These are phyloP conservation scores for Tagetes patula DNA, from an alignment of 129 eudicot genomes.

Conservation along the genomic window DNA sequence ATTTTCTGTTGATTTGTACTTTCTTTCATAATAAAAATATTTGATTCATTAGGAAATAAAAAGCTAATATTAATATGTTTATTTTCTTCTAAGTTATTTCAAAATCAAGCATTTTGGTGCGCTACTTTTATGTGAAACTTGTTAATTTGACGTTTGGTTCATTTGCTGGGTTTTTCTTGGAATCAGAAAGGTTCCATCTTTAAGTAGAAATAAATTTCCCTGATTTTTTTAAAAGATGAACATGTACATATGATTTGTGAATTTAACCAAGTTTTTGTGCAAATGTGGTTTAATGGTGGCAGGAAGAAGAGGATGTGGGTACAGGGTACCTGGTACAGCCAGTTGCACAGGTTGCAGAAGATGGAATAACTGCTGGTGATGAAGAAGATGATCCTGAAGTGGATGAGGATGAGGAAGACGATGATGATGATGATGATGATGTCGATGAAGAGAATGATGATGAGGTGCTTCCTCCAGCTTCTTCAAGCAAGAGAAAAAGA, in stretches of 20 bases:
- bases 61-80: no score
- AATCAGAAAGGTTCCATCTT: neutral
- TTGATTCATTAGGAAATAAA: neutral
- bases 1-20: neutral
- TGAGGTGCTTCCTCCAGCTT: constrained; percentile 9
- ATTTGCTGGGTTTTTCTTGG: constrained; percentile 2
- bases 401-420: constrained; percentile 49
- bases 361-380: constrained; percentile 28
- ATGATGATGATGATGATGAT: constrained; percentile 45
- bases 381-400: constrained; percentile 52
- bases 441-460: constrained; percentile 64
- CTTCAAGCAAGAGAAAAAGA: constrained; percentile 12
- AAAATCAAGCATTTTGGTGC: no score
- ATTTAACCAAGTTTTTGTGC: neutral
- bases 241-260: no score
- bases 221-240: neutral
- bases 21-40: neutral
- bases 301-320: constrained; percentile 80
- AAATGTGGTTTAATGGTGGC: constrained; percentile 33
- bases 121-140: neutral
- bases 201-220: neutral
- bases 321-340: constrained; percentile 84
- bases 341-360: constrained; percentile 56
- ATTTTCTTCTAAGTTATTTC: no score
- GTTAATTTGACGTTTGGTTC: neutral